Conservation (phyloP, 768 basidiomycete genomes). For the Pisolithus marmoratus region DNA sequence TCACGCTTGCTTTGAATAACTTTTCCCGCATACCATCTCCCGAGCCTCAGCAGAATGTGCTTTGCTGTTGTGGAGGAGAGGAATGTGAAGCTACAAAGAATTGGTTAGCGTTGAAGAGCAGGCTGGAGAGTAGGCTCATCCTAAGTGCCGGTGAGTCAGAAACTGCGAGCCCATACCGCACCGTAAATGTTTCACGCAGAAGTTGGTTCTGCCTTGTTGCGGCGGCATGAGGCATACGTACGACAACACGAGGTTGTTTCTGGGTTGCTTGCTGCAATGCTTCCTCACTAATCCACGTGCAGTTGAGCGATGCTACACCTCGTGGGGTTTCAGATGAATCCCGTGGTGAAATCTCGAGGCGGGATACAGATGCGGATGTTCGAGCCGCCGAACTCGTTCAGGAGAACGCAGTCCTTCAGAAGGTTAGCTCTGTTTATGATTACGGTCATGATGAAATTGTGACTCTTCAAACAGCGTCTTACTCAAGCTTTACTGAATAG, state of each 20-base stretch:
- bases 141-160: constrained; percentile 75
- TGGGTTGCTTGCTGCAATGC: constrained; percentile 4
- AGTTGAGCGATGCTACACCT: constrained; percentile 13
- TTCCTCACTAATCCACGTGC: constrained; percentile 10
- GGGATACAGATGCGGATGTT: constrained; percentile 24
- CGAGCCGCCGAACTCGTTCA: constrained; percentile 35
- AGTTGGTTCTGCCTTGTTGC: constrained; percentile 84
- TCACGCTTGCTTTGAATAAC: constrained; percentile 65
- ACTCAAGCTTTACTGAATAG: constrained; percentile 75
- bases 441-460: neutral
- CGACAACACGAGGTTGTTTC: constrained; percentile 58
- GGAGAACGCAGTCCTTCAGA: constrained; percentile 60
- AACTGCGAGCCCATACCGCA: neutral
- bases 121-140: constrained; percentile 70
- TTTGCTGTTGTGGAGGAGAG: constrained; percentile 63
- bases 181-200: constrained; percentile 39
- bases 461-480: constrained; percentile 47
- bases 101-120: constrained; percentile 61
- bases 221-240: constrained; percentile 83
- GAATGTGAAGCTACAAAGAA: constrained; percentile 59
- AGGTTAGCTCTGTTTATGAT: constrained; percentile 6
- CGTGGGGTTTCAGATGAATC: constrained; percentile 10
- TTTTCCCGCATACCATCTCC: constrained; percentile 74
- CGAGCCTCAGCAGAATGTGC: constrained; percentile 46
- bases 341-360: constrained; percentile 5